These are phyloP conservation scores for Hygrocybe coccinea DNA, from an alignment of 768 basidiomycete genomes.

Conservation along the genomic window DNA sequence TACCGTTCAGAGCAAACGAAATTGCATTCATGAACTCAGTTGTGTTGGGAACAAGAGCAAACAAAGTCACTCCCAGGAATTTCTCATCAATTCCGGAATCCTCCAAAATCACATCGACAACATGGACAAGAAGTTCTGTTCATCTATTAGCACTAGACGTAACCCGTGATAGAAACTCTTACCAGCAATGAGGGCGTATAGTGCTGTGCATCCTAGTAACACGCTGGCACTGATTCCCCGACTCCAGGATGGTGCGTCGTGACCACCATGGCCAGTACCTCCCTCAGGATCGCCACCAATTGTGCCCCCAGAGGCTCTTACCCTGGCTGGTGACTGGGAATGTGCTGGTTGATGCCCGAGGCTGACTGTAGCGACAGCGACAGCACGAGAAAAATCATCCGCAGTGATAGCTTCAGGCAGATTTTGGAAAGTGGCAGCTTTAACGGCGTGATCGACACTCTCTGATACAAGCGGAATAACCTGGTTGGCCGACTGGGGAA, in stretches of 20 bases:
- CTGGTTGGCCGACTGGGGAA: constrained; percentile 25
- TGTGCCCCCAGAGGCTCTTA: constrained; percentile 36
- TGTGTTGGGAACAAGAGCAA: constrained; percentile 96
- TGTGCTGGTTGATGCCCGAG: constrained; percentile 74
- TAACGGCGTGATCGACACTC: constrained; percentile 73
- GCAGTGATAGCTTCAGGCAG: constrained; percentile 66
- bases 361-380: constrained; percentile 90
- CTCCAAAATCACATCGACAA: constrained; percentile 88
- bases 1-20: constrained; percentile 93
- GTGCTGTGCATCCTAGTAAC: constrained; percentile 78
- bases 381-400: constrained; percentile 90
- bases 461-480: constrained; percentile 64
- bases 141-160: not conserved
- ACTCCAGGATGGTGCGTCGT: constrained; percentile 97
- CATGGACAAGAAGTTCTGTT: constrained; percentile 87
- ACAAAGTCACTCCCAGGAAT: constrained; percentile 92
- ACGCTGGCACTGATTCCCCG: constrained; percentile 85
- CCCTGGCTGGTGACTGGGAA: constrained; percentile 43
- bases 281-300: constrained; percentile 34
- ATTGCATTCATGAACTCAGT: constrained; percentile 99
- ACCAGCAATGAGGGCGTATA: constrained; percentile 97
- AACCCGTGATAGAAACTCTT: constrained; percentile 18
- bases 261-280: constrained; percentile 64
- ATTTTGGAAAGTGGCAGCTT: constrained; percentile 47
- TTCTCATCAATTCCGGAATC: constrained; percentile 95